These are phyloP conservation scores for slime mould (Dictyostelium discoideum) DNA, from an alignment of 78 protist species.

Conservation along the genomic window DNA sequence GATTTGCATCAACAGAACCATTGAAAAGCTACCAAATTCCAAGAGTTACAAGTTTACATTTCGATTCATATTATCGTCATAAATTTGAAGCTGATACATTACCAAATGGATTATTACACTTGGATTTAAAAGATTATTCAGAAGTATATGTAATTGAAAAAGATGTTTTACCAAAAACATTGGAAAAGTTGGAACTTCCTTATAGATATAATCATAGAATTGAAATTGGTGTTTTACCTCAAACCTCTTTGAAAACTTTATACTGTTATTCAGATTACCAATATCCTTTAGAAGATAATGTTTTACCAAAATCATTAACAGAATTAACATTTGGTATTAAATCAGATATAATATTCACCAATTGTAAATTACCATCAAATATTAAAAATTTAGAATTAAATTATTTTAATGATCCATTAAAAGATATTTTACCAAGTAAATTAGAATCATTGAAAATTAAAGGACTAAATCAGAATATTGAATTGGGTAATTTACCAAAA, in stretches of 20 bases:
- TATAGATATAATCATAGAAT: too few relatives aligned
- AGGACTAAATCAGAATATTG: not conserved
- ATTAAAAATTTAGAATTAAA: too few relatives aligned
- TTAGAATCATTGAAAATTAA: not conserved
- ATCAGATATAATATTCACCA: too few relatives aligned
- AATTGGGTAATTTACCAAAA: not conserved
- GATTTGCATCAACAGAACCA: not conserved
- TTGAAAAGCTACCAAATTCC: not conserved
- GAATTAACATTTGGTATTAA: not conserved
- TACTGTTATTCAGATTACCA: not conserved
- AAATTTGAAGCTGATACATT: not conserved
- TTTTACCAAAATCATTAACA: not conserved
- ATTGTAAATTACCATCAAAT: not conserved
- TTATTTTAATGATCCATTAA: not conserved
- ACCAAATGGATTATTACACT: not conserved
- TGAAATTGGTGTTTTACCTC: not conserved
- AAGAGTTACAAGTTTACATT: not conserved
- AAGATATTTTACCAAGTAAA: not conserved
- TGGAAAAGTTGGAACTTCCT: not conserved
- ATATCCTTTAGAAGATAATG: not conserved
- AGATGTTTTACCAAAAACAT: not conserved
- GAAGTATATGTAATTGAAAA: not conserved
- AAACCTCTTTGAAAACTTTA: not conserved
- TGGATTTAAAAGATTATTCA: not conserved
- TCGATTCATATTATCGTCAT: not conserved